Evolutionary conservation across 1,139 yeast species (phyloP), one percentile per base, ranked within the genome.

Genomic region (Scheffersomyces parashehatae): DNA sequence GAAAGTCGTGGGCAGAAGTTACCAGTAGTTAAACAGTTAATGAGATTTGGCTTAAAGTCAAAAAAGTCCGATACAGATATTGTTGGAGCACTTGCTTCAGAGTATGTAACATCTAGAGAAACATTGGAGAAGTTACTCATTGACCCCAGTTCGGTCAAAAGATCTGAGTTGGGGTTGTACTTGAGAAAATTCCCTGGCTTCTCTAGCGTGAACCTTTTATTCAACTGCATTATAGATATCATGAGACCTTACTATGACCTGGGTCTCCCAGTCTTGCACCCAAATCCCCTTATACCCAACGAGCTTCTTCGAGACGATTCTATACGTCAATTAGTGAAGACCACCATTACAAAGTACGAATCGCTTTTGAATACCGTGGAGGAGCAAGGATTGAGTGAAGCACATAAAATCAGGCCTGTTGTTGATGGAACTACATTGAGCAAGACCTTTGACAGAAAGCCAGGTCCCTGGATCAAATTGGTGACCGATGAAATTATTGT

Each of bases 391-490:
- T 62, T 86, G 44, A 55, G 56, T 5, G 60, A 75, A 7, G 79
- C 72, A 0, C 73, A 77, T 51, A 57, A 55, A 3, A 51, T 81
- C 41, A 82, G 76, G 50, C 82, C 85, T 3, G 52, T 84, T 24
- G 60, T 85, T 12, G 87, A 87, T 58, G 97, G 97, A 15, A 88
- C 83, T 51, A 76, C 79, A 29, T 62, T 89, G 39, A 68, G 77
- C 40, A 67, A 72, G 39, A 65, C 71, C 12, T 65, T 85, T 16
- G 65, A 73, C 12, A 70, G 68, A 44, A 85, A 84, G 58, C 89
- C 93, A 0, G 98, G 98, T 0, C 90, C 91, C 4, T 89, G 97
- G 96, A 73, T 89, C 75, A 73, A 81, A 7, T 64, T 65, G 28
- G 66, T 83, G 9, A 76, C 80, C 45, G 80, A 79, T 11, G 65